Percentiles rank a stretch among this genome's conserved stretches.
Conservation (phyloP, 306 rosid species). For the Comarum palustre region DNA sequence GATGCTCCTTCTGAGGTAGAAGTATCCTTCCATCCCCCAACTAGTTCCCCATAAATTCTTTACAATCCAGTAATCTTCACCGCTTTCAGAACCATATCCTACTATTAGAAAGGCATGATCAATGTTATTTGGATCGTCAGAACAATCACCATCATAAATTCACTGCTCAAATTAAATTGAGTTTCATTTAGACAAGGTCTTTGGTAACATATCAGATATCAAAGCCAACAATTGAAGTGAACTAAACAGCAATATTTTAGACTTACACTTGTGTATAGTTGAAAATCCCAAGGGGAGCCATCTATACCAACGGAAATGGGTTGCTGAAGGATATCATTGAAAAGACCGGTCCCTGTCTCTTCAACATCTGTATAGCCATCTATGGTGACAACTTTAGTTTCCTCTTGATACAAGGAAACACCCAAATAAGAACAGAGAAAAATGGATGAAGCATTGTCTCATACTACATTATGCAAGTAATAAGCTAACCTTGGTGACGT, state of each 20-base stretch:
- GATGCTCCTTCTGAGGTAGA: conserved; percentile 59
- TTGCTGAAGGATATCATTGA: conserved; percentile 60
- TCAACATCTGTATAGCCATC: conserved; percentile 62
- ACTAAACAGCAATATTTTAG: not conserved
- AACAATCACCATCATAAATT: conserved; percentile 74
- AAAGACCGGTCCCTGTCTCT: conserved; percentile 47
- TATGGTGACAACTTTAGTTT: conserved; percentile 48
- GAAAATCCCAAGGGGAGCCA: conserved; percentile 68
- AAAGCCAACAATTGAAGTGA: not conserved
- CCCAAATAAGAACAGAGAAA: conserved; percentile 4
- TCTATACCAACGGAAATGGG: conserved; percentile 70
- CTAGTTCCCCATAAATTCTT: conserved; percentile 82
- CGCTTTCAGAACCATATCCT: conserved; percentile 68
- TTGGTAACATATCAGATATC: conserved; percentile 7
- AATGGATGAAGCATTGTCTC: not conserved
- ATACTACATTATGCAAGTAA: not conserved
- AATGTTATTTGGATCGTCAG: conserved; percentile 58
- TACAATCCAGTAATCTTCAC: conserved; percentile 75
- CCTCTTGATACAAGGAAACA: conserved; percentile 42
- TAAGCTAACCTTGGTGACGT: conserved; percentile 45
- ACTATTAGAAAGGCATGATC: conserved; percentile 71
- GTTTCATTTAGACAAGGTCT: not conserved
- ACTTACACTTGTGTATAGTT: conserved; percentile 68
- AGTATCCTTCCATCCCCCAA: conserved; percentile 71
- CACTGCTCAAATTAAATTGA: conserved; percentile 42